Base-by-base conservation (phyloP, 2,329 filamentous ascomycete genomes). In the Fusarium graminum region DNA sequence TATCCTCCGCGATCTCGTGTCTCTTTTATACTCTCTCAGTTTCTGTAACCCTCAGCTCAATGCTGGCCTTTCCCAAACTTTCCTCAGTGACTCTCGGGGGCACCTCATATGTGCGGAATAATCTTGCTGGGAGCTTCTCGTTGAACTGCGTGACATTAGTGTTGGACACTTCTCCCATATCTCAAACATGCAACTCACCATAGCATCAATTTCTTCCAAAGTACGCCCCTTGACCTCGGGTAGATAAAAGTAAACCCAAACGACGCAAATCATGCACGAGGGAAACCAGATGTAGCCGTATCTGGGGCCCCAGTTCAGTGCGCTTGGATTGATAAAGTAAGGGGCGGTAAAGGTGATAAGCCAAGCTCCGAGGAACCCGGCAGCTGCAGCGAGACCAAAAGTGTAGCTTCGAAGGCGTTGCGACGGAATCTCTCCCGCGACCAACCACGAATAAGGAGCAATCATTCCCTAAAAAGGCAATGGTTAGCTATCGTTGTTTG, bases 201-300 rank as follows among this genome's bases (percentile, higher is more conserved):
- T 71, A 0, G 52, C 44, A 29, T 71, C 55, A 17, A 71, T 71
- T 26, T 71, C 68, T 26, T 71, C 68, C 12, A 71, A 26, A 0
- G 68, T 71, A 1, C 68, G 59, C 6, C 68, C 68, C 28, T 71
- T 71, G 2, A 71, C 53, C 28, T 71, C 66, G 3, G 68, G 68
- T 2, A 61, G 14, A 13, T 38, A 71, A 17, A 71, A 71, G 30
- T 56, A 71, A 0, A 71, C 68, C 68, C 68, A 71, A 13, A 42
- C 50, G 7, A 64, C 63, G 1, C 59, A 54, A 2, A 71, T n/a
- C 11, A 71, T 59, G 5, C 66, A 71, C 2, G 68, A 67, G 2
- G 68, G 68, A 3, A 71, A 71, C 68, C 68, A 71, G 5, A 71
- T 71, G 2, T 63, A 71, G 4, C 68, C 68, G 4, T 71, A 71